These are phyloP conservation scores for Colletotrichum tanaceti DNA, from an alignment of 2,329 filamentous ascomycete species.

Conservation along the genomic window DNA sequence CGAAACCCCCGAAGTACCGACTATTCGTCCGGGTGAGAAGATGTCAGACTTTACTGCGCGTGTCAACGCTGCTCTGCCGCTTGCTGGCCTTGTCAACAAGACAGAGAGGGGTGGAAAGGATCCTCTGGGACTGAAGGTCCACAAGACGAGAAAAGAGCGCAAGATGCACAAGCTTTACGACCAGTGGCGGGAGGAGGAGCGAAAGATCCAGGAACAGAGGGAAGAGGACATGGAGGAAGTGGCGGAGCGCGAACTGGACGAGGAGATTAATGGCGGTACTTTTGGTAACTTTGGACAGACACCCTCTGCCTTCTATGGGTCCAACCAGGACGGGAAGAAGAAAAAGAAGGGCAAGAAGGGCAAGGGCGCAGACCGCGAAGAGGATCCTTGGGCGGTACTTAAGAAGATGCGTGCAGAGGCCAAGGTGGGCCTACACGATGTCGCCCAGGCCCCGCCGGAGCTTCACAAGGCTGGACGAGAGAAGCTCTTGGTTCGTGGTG, in stretches of 20 bases:
- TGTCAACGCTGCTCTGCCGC: constrained; percentile 85
- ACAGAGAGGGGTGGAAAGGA: constrained; percentile 71
- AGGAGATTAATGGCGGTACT: constrained; percentile 63
- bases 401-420: constrained; percentile 72
- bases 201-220: constrained; percentile 70
- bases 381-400: constrained; percentile 82
- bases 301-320: constrained; percentile 53
- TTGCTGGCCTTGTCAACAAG: constrained; percentile 76
- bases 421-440: constrained; percentile 63
- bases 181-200: constrained; percentile 78
- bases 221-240: constrained; percentile 74
- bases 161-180: constrained; percentile 84
- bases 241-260: constrained; percentile 71
- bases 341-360: constrained; percentile 58
- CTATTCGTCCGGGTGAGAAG: constrained; percentile 85
- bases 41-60: constrained; percentile 84
- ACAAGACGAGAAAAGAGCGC: constrained; percentile 84
- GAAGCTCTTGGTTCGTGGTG: constrained; percentile 49
- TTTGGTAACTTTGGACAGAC: constrained; percentile 44
- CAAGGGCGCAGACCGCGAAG: constrained; percentile 62
- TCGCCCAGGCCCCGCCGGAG: constrained; percentile 81
- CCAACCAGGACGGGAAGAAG: constrained; percentile 58
- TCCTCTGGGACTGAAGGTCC: constrained; percentile 72
- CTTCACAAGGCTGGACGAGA: constrained; percentile 64
- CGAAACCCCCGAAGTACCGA: constrained; percentile 60